Base-by-base conservation (phyloP, 768 basidiomycete genomes). In the Pisolithus orientalis region DNA sequence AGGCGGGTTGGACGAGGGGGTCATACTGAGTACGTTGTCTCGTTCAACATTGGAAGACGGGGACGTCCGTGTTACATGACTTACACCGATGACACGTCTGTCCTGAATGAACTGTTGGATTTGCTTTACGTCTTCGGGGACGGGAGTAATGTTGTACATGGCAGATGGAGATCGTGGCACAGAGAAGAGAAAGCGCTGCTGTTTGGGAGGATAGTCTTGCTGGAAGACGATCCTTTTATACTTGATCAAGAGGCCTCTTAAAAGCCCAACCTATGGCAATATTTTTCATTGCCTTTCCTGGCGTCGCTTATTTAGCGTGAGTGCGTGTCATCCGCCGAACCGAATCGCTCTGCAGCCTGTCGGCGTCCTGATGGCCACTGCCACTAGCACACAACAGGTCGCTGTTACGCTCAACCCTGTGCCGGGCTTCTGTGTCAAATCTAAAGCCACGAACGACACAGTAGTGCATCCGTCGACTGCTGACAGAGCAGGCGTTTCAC, bases 1-100 rank as follows among this genome's bases (percentile, higher is more conserved):
- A 75, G 1, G 90, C 89, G 6, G 94, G 95, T 61, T 94, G 91
- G 54, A 96, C 84, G 40, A 97, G 81, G n/a, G 95, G 94, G 60
- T 97, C 94, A 67, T 97, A 95, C 90, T 94, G 61, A 57, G 16
- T 13, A 10, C 8, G 51, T 25, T 25, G 25, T 3, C 47, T 27
- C 8, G 3, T 59, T 63, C 49, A 63, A 65, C 47, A 34, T 42
- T 25, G 47, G 40, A 21, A 52, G 21, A n/a, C 21, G 43, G 39
- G 16, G 49, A 21, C 29, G 8, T 39, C 46, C 46, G 48, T 32
- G 49, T 21, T 17, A 1, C 10, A 37, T 44, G 43, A 44, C 84
- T 56, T 77, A 89, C 87, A 48, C 87, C 87, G 47, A 86, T 75
- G 70, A 91, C 88, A 48, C 89, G 82, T 47, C 84, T 77, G 71